These are phyloP conservation scores for Neocucurbitaria cava DNA, from an alignment of 2,329 filamentous ascomycete genomes.

Conservation along the genomic window DNA sequence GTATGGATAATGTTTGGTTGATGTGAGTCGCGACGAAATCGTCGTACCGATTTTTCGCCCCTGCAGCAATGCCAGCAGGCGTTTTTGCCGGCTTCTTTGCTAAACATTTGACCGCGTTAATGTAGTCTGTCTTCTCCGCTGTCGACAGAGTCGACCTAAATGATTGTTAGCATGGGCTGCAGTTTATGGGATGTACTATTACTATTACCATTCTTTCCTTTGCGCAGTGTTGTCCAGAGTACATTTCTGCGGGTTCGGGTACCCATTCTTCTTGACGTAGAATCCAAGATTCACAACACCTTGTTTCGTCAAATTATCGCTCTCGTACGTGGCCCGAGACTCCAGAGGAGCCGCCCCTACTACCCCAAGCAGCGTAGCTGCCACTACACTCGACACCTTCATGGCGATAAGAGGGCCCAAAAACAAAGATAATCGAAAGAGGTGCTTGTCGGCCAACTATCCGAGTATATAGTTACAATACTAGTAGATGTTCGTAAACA, in stretches of 20 bases:
- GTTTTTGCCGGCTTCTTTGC: conserved; percentile 31
- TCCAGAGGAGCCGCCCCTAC: conserved; percentile 27
- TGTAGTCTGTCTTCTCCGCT: conserved; percentile 36
- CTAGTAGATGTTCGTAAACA: not conserved
- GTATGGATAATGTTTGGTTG: conserved; percentile 38
- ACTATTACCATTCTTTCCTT: conserved; percentile 53
- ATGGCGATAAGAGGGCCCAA: conserved; percentile 15
- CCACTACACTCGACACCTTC: conserved; percentile 20
- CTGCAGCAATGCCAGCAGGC: conserved; percentile 26
- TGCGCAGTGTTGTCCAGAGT: conserved; percentile 48
- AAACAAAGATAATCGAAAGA: conserved; percentile 2
- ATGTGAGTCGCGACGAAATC: conserved; percentile 42
- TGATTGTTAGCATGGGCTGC: not conserved
- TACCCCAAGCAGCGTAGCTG: conserved; percentile 19
- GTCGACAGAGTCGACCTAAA: conserved; percentile 26
- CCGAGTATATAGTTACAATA: not conserved
- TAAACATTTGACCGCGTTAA: conserved; percentile 41
- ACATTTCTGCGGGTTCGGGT: conserved; percentile 36
- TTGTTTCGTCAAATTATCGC: conserved; percentile 43
- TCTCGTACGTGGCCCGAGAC: conserved; percentile 24
- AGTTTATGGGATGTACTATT: not conserved
- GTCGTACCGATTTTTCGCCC: conserved; percentile 41
- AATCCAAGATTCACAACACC: conserved; percentile 42
- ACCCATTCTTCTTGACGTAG: conserved; percentile 29
- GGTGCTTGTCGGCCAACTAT: not conserved